phyloP scores from a whole-genome alignment of 306 rosid species.

The Prunus mira region DNA sequence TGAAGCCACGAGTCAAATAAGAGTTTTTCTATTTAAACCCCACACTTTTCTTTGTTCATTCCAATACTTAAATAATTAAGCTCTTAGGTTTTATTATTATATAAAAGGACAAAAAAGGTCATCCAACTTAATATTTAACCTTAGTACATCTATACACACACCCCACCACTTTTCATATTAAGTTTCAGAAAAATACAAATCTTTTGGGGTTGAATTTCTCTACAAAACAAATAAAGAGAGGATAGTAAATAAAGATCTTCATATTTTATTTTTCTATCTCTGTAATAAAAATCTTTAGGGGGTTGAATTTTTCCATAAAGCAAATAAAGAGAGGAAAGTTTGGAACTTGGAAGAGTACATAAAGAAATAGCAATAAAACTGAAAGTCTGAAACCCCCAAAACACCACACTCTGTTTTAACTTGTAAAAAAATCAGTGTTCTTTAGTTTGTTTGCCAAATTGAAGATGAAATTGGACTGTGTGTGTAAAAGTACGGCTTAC shows the following conservation, averaged over 20 bases:
- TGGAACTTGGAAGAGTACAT: conserved; percentile 3
- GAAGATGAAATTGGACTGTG: conserved; percentile 31
- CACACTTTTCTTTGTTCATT: too few relatives aligned
- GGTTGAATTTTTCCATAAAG: conserved; percentile 54
- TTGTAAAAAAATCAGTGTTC: not conserved
- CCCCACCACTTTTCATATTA: too few relatives aligned
- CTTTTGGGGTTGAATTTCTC: conserved; percentile 25
- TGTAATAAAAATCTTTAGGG: conserved; percentile 21
- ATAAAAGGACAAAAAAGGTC: too few relatives aligned
- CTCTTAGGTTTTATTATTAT: too few relatives aligned
- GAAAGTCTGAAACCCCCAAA: not conserved
- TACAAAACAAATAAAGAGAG: too few relatives aligned
- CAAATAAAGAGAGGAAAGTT: not conserved
- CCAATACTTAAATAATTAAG: too few relatives aligned
- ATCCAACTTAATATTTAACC: too few relatives aligned
- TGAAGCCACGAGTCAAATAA: too few relatives aligned
- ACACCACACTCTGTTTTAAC: not conserved
- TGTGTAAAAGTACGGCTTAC: conserved; percentile 37
- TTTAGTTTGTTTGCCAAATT: conserved; percentile 26
- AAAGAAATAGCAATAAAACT: conserved; percentile 5
- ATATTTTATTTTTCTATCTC: too few relatives aligned
- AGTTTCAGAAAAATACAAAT: not conserved
- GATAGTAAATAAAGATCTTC: too few relatives aligned
- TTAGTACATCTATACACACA: too few relatives aligned
- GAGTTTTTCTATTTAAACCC: too few relatives aligned